Conservation (phyloP, 2,329 filamentous ascomycete species). For the Diaporthe helianthi region DNA sequence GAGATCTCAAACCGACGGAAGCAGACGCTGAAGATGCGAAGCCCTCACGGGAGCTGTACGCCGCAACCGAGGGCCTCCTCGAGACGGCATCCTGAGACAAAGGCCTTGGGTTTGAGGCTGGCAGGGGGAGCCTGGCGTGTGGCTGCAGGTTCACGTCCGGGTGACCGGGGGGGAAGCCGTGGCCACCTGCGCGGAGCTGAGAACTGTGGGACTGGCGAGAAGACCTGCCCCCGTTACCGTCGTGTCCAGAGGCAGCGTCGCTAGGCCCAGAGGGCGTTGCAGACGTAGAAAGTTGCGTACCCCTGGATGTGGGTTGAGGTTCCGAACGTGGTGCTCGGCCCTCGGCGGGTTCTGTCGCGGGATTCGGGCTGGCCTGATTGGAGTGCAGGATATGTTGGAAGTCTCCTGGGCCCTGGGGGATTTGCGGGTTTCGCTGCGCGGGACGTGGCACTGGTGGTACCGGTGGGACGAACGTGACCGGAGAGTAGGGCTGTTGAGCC, state of each 20-base stretch:
- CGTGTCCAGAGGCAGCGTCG: constrained; percentile 1
- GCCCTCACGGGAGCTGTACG: background rate
- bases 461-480: constrained; percentile 9
- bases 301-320: background rate
- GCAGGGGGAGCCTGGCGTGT: constrained; percentile 17
- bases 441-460: constrained; percentile 3
- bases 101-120: background rate
- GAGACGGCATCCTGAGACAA: background rate
- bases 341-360: background rate
- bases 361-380: constrained; percentile 5
- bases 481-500: constrained; percentile 19
- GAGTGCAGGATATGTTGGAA: constrained; percentile 28
- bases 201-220: background rate
- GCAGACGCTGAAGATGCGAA: background rate
- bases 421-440: constrained; percentile 5
- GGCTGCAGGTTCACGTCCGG: constrained; percentile 11
- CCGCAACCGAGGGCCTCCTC: background rate
- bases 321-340: background rate
- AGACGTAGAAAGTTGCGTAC: background rate
- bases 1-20: constrained; percentile 24
- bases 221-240: constrained; percentile 5
- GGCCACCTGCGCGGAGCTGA: background rate
- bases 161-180: background rate
- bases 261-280: background rate
- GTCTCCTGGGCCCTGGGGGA: constrained; percentile 22